Evolutionary conservation across 257 asterid species (phyloP).

Genomic region (Solanum appendiculatum): DNA sequence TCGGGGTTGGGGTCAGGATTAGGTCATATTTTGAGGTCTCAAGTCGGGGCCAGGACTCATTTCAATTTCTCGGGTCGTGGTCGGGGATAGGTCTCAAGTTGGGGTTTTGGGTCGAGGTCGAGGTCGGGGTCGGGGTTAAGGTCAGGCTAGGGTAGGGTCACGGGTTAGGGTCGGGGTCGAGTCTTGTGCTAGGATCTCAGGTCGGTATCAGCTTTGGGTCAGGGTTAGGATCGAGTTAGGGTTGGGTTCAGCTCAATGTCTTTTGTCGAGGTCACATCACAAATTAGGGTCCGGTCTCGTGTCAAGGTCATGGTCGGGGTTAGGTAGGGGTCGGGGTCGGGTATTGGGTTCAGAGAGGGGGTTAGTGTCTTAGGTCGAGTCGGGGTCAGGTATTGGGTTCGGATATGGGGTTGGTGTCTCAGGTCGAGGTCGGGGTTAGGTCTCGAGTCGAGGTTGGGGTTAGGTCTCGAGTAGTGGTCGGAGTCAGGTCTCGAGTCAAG

Average conservation of each 20-base stretch:
- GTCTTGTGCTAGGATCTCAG: not conserved
- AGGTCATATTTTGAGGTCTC: too few species aligned
- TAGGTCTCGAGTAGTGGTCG: too few species aligned
- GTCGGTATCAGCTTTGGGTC: not conserved
- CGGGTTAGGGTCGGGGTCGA: accelerated
- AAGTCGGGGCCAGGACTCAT: accelerated
- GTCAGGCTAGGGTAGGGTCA: not conserved
- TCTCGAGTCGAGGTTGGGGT: too few species aligned
- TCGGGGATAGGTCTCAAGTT: not conserved
- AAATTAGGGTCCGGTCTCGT: not conserved
- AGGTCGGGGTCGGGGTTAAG: too few species aligned
- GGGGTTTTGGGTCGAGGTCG: not conserved
- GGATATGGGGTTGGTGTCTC: too few species aligned
- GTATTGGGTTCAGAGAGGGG: accelerated
- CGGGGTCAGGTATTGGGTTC: not conserved
- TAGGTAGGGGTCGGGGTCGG: not conserved
- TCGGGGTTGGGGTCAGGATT: not conserved
- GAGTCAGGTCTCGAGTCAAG: too few species aligned
- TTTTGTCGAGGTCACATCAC: accelerated
- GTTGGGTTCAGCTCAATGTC: not conserved
- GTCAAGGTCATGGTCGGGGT: too few species aligned
- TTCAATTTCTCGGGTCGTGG: not conserved
- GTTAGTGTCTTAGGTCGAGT: not conserved
- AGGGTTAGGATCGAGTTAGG: accelerated
- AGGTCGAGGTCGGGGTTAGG: too few species aligned